Percentiles rank a stretch among this genome's conserved stretches.
These are phyloP conservation scores for Dalbergia cochinchinensis DNA, from an alignment of 306 rosid species.

Conservation along the genomic window DNA sequence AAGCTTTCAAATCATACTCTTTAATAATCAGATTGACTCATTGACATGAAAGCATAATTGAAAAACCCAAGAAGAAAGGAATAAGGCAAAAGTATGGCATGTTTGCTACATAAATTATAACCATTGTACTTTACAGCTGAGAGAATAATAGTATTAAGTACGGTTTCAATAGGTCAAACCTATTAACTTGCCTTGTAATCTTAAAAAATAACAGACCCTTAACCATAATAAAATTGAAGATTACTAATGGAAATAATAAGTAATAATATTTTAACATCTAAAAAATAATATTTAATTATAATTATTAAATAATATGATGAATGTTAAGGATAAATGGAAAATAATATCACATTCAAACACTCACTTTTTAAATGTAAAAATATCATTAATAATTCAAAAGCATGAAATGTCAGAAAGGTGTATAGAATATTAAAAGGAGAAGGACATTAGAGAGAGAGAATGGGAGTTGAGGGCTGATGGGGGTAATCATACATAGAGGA, in stretches of 20 bases:
- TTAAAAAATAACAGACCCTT: background rate
- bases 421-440: conserved; percentile 44
- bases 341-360: too few species aligned
- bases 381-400: too few species aligned
- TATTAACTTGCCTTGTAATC: too few species aligned
- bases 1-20: background rate
- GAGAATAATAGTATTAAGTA: too few species aligned
- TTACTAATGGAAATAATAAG: background rate
- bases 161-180: too few species aligned
- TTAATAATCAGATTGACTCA: background rate
- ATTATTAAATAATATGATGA: too few species aligned
- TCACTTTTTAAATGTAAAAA: too few species aligned
- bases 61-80: background rate
- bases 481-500: conserved; percentile 51
- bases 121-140: too few species aligned
- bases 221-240: background rate
- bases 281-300: too few species aligned
- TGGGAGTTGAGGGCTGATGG: conserved; percentile 39
- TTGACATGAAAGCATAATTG: background rate
- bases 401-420: conserved; percentile 41
- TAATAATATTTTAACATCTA: too few species aligned
- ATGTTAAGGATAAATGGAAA: too few species aligned
- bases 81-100: background rate
- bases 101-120: too few species aligned
- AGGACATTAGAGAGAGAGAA: conserved; percentile 24